These are phyloP conservation scores for Abrus precatorius DNA, from an alignment of 306 rosid species.

Conservation along the genomic window DNA sequence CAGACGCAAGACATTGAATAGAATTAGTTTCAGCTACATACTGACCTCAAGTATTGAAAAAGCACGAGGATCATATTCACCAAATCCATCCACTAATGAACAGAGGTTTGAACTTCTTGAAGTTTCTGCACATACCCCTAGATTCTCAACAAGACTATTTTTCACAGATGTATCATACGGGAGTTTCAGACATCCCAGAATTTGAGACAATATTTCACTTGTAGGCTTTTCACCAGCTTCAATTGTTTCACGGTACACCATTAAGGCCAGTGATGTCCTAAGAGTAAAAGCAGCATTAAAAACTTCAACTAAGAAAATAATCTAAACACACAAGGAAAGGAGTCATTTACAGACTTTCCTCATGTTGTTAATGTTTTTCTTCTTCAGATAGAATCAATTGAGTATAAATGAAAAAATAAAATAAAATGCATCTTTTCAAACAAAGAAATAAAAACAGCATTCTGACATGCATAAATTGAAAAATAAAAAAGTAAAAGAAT, in stretches of 20 bases:
- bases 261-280: slow-evolving; percentile 90
- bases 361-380: slow-evolving; percentile 24
- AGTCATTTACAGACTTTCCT: slow-evolving; percentile 16
- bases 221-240: slow-evolving; percentile 78
- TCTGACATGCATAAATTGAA: slow-evolving; percentile 17
- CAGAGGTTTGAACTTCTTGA: slow-evolving; percentile 70
- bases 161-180: slow-evolving; percentile 71
- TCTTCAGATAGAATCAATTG: neutral
- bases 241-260: slow-evolving; percentile 79
- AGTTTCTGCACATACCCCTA: slow-evolving; percentile 65
- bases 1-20: slow-evolving; percentile 11
- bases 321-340: slow-evolving; percentile 38
- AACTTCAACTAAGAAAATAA: slow-evolving; percentile 45
- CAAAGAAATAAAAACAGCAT: slow-evolving; percentile 9
- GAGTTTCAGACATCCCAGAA: slow-evolving; percentile 90
- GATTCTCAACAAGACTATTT: slow-evolving; percentile 73
- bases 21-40: slow-evolving; percentile 45
- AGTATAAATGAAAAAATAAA: neutral
- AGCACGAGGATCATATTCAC: slow-evolving; percentile 93
- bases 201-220: slow-evolving; percentile 74
- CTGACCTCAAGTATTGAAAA: slow-evolving; percentile 93
- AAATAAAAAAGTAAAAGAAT: slow-evolving; percentile 22
- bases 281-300: slow-evolving; percentile 43
- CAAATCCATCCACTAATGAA: slow-evolving; percentile 90
- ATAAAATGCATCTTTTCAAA: slow-evolving; percentile 3